Conservation (phyloP, 768 basidiomycete species). For the Boletellus sp. region DNA sequence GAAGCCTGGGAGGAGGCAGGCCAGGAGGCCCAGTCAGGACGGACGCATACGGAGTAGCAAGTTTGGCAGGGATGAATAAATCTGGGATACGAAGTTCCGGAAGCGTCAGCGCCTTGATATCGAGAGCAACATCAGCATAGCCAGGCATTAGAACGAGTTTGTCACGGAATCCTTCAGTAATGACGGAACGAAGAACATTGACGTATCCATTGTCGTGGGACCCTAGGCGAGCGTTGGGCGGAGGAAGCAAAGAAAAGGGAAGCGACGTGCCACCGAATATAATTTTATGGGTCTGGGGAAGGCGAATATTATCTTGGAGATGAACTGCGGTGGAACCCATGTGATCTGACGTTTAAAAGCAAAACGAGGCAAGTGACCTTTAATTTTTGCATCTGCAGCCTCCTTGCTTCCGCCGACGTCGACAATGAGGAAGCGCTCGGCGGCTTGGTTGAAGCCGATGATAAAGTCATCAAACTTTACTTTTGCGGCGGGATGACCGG, state of each 20-base stretch:
- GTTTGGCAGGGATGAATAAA: constrained; percentile 59
- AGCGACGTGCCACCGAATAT: constrained; percentile 57
- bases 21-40: constrained; percentile 26
- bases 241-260: constrained; percentile 1
- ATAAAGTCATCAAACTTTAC: constrained; percentile 60
- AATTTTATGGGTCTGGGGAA: constrained; percentile 62
- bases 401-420: constrained; percentile 72
- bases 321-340: constrained; percentile 30
- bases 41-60: constrained; percentile 31
- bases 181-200: constrained; percentile 55
- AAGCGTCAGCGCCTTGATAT: constrained; percentile 54
- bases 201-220: constrained; percentile 75
- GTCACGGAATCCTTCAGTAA: constrained; percentile 59
- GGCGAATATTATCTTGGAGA: constrained; percentile 40
- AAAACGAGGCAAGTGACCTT: constrained; percentile 42
- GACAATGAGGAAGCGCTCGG: constrained; percentile 62
- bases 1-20: constrained; percentile 16
- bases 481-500: constrained; percentile 32
- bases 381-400: constrained; percentile 72
- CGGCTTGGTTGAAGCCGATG: constrained; percentile 66
- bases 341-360: neutral
- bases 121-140: constrained; percentile 57
- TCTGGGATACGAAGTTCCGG: constrained; percentile 52
- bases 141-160: constrained; percentile 65
- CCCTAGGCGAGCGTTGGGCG: constrained; percentile 36